These are phyloP conservation scores for Ganoderma boninense DNA, from an alignment of 1,284 basidiomycete species.

Conservation along the genomic window DNA sequence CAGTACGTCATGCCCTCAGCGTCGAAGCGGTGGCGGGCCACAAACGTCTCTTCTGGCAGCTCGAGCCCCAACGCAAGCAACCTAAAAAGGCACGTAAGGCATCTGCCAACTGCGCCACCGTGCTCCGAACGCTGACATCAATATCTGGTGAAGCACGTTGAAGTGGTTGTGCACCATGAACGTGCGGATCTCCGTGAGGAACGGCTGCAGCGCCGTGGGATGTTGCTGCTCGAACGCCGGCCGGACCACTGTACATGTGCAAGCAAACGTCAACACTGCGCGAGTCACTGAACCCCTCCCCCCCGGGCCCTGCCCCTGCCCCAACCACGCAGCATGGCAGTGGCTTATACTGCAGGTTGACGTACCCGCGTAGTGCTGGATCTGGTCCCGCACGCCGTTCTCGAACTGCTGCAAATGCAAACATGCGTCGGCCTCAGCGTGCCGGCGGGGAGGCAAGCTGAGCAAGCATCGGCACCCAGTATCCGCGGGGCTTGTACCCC, in stretches of 20 bases:
- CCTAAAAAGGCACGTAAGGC: slow-evolving; percentile 27
- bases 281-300: no score
- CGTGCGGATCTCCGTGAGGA: slow-evolving; percentile 50
- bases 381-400: no score
- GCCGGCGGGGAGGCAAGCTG: no score
- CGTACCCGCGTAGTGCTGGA: slow-evolving; percentile 66
- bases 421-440: no score
- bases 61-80: slow-evolving; percentile 40
- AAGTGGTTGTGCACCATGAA: slow-evolving; percentile 41
- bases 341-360: no score
- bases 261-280: no score
- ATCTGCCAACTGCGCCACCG: no score
- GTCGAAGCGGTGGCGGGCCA: slow-evolving; percentile 47
- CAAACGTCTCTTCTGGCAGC: slow-evolving; percentile 45
- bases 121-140: no score
- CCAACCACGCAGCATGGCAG: no score
- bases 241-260: slow-evolving; percentile 49
- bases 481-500: slow-evolving; percentile 66
- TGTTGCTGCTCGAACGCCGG: slow-evolving; percentile 36
- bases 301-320: no score
- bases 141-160: slow-evolving; percentile 34
- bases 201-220: slow-evolving; percentile 43
- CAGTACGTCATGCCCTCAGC: slow-evolving; percentile 37
- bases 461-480: slow-evolving; percentile 55
- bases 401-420: no score